Percentiles rank a stretch among this genome's conserved stretches.
Conservation (phyloP, 352 stramenopile species). For the Detonula confervacea region DNA sequence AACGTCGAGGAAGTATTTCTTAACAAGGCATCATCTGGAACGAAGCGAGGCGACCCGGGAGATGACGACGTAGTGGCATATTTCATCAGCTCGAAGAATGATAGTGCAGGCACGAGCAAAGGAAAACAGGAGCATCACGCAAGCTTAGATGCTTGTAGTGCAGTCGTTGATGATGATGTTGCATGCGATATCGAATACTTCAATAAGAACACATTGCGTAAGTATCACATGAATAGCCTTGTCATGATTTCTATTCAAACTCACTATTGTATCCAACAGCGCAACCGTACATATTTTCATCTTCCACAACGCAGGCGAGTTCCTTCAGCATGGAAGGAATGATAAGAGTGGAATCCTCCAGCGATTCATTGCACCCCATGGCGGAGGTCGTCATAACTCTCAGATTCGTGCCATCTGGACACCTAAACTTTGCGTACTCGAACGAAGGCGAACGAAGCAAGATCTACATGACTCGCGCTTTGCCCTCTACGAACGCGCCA, state of each 20-base stretch:
- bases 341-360: slow-evolving; percentile 93
- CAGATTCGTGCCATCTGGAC: slow-evolving; percentile 92
- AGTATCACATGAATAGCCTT: slow-evolving; percentile 4
- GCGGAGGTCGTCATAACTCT: slow-evolving; percentile 56
- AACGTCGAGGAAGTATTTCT: slow-evolving; percentile 95
- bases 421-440: slow-evolving; percentile 93
- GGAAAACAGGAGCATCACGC: slow-evolving; percentile 23
- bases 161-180: slow-evolving; percentile 13
- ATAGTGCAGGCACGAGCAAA: slow-evolving; percentile 28
- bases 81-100: slow-evolving; percentile 84
- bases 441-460: slow-evolving; percentile 91
- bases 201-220: slow-evolving; percentile 85
- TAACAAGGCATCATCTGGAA: slow-evolving; percentile 85
- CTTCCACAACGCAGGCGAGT: slow-evolving; percentile 79
- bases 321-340: slow-evolving; percentile 92
- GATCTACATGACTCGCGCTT: slow-evolving; percentile 91
- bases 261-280: background rate
- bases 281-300: background rate
- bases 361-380: slow-evolving; percentile 93
- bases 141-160: slow-evolving; percentile 50
- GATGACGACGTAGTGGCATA: slow-evolving; percentile 91
- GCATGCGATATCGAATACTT: slow-evolving; percentile 91
- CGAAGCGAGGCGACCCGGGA: slow-evolving; percentile 4
- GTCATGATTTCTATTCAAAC: slow-evolving; percentile 2
- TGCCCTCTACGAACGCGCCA: slow-evolving; percentile 91